Conservation (phyloP, 768 basidiomycete species). For the Suillus discolor region DNA sequence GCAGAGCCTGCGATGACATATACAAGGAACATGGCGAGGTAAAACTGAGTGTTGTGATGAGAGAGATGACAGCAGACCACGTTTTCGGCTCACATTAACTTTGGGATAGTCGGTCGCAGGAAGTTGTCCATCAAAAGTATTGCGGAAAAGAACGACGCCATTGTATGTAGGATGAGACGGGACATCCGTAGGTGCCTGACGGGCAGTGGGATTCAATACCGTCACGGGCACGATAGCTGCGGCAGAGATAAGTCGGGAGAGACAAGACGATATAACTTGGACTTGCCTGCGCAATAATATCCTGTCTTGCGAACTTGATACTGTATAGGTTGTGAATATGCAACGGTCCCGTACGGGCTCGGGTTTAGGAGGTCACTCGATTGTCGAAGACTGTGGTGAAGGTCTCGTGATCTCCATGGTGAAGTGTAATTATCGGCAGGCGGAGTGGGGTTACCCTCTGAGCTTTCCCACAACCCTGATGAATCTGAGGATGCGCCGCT, state of each 20-base stretch:
- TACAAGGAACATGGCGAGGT: slow-evolving; percentile 80
- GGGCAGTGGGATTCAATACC: slow-evolving; percentile 47
- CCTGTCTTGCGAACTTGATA: slow-evolving; percentile 87
- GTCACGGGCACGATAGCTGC: slow-evolving; percentile 89
- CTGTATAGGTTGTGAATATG: slow-evolving; percentile 73
- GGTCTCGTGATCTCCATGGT: slow-evolving; percentile 45
- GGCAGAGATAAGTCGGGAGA: slow-evolving; percentile 9
- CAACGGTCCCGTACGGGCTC: slow-evolving; percentile 50
- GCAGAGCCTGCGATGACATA: slow-evolving; percentile 66
- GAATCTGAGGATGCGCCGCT: slow-evolving; percentile 22
- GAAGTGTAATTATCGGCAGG: slow-evolving; percentile 49
- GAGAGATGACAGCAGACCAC: neutral
- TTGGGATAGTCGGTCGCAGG: slow-evolving; percentile 97
- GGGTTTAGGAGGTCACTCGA: slow-evolving; percentile 41
- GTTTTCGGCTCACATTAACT: slow-evolving; percentile 69
- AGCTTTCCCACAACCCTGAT: slow-evolving; percentile 58
- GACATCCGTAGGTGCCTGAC: slow-evolving; percentile 50
- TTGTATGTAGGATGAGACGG: slow-evolving; percentile 76
- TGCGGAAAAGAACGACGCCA: slow-evolving; percentile 83
- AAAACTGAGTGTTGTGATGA: slow-evolving; percentile 60
- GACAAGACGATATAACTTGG: neutral
- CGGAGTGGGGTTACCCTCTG: slow-evolving; percentile 58
- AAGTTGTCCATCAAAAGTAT: slow-evolving; percentile 85
- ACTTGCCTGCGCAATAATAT: slow-evolving; percentile 93
- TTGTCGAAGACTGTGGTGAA: slow-evolving; percentile 19